Evolutionary conservation across 2,329 filamentous ascomycete species (phyloP).

Genomic region (Penicillium sp.): DNA sequence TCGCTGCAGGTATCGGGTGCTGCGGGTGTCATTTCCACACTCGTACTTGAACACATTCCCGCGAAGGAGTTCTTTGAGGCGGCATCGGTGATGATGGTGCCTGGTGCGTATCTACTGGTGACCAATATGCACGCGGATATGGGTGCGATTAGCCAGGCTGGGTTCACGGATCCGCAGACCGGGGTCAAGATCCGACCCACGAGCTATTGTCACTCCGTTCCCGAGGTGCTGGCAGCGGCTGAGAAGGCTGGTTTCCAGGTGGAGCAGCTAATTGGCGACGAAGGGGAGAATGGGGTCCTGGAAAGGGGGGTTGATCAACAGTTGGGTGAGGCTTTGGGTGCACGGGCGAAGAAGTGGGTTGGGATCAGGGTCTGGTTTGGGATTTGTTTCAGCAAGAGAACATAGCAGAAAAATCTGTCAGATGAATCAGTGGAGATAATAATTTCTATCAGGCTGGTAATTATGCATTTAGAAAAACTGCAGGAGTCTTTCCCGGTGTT

Average conservation of each 20-base stretch:
- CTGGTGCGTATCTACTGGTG: slow-evolving; percentile 54
- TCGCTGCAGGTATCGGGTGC: slow-evolving; percentile 27
- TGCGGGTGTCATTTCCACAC: slow-evolving; percentile 56
- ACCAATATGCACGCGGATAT: slow-evolving; percentile 69
- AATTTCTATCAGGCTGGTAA: slow-evolving; percentile 9
- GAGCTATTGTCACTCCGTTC: slow-evolving; percentile 57
- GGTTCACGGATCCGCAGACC: slow-evolving; percentile 56
- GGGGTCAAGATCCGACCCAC: slow-evolving; percentile 59
- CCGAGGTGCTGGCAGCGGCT: slow-evolving; percentile 54
- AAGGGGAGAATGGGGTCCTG: slow-evolving; percentile 26
- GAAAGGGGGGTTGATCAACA: slow-evolving; percentile 51
- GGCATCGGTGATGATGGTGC: slow-evolving; percentile 43
- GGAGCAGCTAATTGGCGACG: slow-evolving; percentile 27
- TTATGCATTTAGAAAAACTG: slow-evolving; percentile 47
- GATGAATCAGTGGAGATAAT: slow-evolving; percentile 4
- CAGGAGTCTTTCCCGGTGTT: slow-evolving; percentile 61
- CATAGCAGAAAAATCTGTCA: slow-evolving; percentile 1
- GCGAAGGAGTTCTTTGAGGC: slow-evolving; percentile 57
- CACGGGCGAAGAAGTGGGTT: slow-evolving; percentile 64
- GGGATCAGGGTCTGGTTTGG: slow-evolving; percentile 56
- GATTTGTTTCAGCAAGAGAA: slow-evolving; percentile 44
- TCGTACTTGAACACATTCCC: slow-evolving; percentile 65
- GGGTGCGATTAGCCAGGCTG: slow-evolving; percentile 59
- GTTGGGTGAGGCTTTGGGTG: slow-evolving; percentile 59
- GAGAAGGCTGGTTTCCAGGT: slow-evolving; percentile 46